Evolutionary conservation across 2,329 filamentous ascomycete species (phyloP).

Genomic region (Fusarium virguliforme): DNA sequence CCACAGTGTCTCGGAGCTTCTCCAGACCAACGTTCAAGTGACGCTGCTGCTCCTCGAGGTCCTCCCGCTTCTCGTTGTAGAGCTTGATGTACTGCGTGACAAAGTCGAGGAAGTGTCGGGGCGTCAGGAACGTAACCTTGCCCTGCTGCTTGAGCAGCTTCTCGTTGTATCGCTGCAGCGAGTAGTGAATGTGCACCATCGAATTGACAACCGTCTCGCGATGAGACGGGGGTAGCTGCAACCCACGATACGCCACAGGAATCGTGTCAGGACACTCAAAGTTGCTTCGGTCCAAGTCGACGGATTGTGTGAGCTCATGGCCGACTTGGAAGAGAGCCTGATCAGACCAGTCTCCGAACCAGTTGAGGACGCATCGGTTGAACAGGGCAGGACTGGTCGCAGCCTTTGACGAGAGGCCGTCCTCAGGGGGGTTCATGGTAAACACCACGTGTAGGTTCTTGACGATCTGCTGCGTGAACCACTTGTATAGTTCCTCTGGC

Average conservation of each 20-base stretch:
- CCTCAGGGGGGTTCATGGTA: constrained; percentile 99
- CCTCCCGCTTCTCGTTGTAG: constrained; percentile 98
- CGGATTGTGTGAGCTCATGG: constrained; percentile 94
- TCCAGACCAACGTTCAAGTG: constrained; percentile 98
- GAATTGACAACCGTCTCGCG: constrained; percentile 95
- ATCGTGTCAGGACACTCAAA: constrained; percentile 92
- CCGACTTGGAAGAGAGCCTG: constrained; percentile 98
- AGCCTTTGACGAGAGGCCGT: constrained; percentile 94
- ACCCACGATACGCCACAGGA: constrained; percentile 90
- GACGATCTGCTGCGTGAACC: constrained; percentile 99
- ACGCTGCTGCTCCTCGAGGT: constrained; percentile 97
- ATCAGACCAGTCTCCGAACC: constrained; percentile 99
- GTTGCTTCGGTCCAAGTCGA: constrained; percentile 91
- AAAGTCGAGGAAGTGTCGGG: constrained; percentile 97
- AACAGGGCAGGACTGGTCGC: constrained; percentile 98
- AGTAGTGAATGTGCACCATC: constrained; percentile 99
- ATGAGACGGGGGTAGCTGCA: constrained; percentile 88
- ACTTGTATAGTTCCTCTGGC: constrained; percentile 99
- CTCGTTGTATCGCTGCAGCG: constrained; percentile 89
- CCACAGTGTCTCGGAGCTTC: constrained; percentile 95
- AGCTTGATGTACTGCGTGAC: constrained; percentile 97
- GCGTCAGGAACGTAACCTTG: constrained; percentile 92
- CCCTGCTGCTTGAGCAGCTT: constrained; percentile 93
- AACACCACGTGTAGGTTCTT: constrained; percentile 99
- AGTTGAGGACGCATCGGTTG: constrained; percentile 99